Conservation (phyloP, 179 eudicot genomes). For the Spinacia oleracea region DNA sequence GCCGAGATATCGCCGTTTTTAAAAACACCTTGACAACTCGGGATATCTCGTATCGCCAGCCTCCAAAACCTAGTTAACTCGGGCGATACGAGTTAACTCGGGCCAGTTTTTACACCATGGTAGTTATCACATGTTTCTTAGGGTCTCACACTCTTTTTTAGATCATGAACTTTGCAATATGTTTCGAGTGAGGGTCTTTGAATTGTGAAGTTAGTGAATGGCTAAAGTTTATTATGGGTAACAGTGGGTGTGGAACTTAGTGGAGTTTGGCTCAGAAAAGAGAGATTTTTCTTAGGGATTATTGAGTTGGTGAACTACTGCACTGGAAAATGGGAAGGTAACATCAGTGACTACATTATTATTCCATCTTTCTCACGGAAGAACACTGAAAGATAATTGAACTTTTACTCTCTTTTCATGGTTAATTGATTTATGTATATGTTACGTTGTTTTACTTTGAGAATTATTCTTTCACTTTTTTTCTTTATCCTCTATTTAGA, state of each 20-base stretch:
- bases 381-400: background rate
- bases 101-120: too few relatives aligned
- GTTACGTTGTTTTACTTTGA: too few relatives aligned
- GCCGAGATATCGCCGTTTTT: too few relatives aligned
- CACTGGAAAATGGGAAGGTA: background rate
- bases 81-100: too few relatives aligned
- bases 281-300: background rate
- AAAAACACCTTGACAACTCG: too few relatives aligned
- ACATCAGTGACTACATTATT: too few relatives aligned
- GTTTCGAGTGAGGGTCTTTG: background rate
- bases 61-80: too few relatives aligned
- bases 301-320: background rate
- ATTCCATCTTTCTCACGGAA: background rate
- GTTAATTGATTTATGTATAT: too few relatives aligned
- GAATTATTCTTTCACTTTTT: conserved; percentile 2
- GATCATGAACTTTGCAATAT: background rate
- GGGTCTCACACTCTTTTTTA: background rate
- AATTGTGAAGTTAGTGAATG: background rate
- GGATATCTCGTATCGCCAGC: too few relatives aligned
- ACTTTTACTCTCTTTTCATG: too few relatives aligned
- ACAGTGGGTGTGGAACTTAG: background rate
- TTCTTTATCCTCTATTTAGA: background rate
- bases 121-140: background rate
- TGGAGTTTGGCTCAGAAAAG: background rate
- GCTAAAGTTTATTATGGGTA: background rate